These are phyloP conservation scores for Orbilia javanica DNA, from an alignment of 2,329 filamentous ascomycete genomes.

Conservation along the genomic window DNA sequence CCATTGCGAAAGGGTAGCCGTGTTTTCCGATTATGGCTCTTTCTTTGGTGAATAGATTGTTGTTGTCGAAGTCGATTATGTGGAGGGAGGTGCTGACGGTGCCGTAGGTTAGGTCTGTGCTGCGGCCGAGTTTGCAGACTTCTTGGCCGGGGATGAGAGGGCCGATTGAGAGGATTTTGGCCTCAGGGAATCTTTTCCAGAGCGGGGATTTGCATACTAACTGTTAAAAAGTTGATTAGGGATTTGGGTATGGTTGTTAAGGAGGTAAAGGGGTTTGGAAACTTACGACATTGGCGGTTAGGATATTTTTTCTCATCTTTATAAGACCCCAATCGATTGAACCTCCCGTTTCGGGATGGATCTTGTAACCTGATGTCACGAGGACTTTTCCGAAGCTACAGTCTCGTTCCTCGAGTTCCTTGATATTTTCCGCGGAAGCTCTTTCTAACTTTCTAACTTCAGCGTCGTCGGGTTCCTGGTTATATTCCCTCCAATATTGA, in stretches of 20 bases:
- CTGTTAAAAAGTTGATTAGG: neutral
- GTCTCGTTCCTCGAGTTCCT: neutral
- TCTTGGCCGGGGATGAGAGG: neutral
- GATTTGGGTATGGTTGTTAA: neutral
- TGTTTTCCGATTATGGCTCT: neutral
- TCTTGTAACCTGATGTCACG: neutral
- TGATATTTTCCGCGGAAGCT: too few species aligned
- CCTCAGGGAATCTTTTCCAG: too few species aligned
- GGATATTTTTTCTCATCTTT: neutral
- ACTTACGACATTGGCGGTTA: neutral
- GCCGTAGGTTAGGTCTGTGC: neutral
- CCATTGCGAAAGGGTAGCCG: neutral
- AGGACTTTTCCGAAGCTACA: neutral
- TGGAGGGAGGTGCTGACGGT: neutral
- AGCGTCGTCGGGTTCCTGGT: too few species aligned
- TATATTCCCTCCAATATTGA: too few species aligned
- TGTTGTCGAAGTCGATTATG: neutral
- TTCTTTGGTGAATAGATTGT: neutral
- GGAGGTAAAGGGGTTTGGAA: neutral
- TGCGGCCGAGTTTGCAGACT: neutral
- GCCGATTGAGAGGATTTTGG: too few species aligned
- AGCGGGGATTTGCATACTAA: too few species aligned
- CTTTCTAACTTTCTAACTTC: too few species aligned
- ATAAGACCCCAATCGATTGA: slow-evolving; percentile 7
- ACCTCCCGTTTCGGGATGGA: neutral